These are phyloP conservation scores for Hyparrhenia diplandra DNA, from an alignment of 176 grass and related monocot species.

Conservation along the genomic window DNA sequence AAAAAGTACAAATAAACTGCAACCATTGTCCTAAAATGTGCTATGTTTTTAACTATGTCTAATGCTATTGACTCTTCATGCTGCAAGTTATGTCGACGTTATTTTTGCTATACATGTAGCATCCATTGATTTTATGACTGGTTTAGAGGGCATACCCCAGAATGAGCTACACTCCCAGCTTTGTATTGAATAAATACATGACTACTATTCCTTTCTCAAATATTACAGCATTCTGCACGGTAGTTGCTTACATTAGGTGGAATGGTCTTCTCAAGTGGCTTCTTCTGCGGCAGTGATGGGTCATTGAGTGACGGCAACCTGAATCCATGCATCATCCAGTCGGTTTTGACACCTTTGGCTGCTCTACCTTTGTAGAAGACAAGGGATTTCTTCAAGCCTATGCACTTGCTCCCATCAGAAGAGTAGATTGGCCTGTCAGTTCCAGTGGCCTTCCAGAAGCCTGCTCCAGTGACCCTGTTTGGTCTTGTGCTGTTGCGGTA, in stretches of 20 bases:
- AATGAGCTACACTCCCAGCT: neutral
- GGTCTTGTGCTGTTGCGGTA: slow-evolving; percentile 94
- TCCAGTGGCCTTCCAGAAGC: slow-evolving; percentile 99
- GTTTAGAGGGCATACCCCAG: neutral
- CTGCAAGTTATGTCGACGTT: slow-evolving; percentile 3
- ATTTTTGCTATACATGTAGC: neutral
- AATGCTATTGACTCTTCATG: neutral
- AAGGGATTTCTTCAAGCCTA: slow-evolving; percentile 96
- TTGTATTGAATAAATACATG: neutral
- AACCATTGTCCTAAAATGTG: neutral
- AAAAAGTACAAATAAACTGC: slow-evolving; percentile 7
- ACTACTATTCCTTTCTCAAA: neutral
- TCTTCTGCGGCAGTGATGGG: slow-evolving; percentile 53
- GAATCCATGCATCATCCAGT: slow-evolving; percentile 99
- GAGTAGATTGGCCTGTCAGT: slow-evolving; percentile 93
- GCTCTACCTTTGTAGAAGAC: slow-evolving; percentile 99
- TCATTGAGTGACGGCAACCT: slow-evolving; percentile 67
- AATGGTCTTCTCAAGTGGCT: slow-evolving; percentile 83
- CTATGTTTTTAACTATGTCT: neutral
- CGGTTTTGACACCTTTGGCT: slow-evolving; percentile 87
- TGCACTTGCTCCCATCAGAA: slow-evolving; percentile 87
- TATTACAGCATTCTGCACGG: slow-evolving; percentile 7
- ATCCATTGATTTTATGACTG: neutral
- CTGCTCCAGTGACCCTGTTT: slow-evolving; percentile 86
- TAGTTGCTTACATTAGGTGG: slow-evolving; percentile 73